Evolutionary conservation across 2,329 filamentous ascomycete genomes (phyloP).

Genomic region (Chaetomium sp.): DNA sequence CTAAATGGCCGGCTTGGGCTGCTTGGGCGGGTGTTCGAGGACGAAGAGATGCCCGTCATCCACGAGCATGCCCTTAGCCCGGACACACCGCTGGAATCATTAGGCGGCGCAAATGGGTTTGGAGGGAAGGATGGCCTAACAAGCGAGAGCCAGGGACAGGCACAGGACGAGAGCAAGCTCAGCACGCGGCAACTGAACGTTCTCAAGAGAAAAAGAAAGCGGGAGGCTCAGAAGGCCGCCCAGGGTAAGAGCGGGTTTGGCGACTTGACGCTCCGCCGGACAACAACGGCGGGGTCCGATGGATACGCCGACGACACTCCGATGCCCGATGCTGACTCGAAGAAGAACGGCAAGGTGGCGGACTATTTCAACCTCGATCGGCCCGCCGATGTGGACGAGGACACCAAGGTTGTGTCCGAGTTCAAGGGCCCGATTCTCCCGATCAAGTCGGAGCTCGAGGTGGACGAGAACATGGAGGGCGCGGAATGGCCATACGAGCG

Average conservation of each 20-base stretch:
- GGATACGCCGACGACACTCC: conserved; percentile 56
- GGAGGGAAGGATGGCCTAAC: conserved; percentile 28
- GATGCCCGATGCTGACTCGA: conserved; percentile 43
- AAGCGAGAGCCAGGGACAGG: conserved; percentile 33
- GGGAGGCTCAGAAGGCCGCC: conserved; percentile 76
- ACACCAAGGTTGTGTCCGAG: conserved; percentile 86
- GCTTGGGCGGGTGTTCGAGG: conserved; percentile 75
- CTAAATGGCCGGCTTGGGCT: conserved; percentile 76
- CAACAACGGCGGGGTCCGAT: conserved; percentile 55
- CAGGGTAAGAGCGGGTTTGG: conserved; percentile 84
- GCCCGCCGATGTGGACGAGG: conserved; percentile 71
- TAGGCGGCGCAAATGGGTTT: conserved; percentile 26
- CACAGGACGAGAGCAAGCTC: conserved; percentile 61
- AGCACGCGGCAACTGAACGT: conserved; percentile 94
- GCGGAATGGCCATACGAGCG: conserved; percentile 91
- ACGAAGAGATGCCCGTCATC: conserved; percentile 65
- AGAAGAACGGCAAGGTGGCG: conserved; percentile 57
- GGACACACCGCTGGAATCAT: conserved; percentile 39
- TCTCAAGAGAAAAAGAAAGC: conserved; percentile 87
- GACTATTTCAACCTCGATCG: conserved; percentile 93
- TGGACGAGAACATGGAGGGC: conserved; percentile 69
- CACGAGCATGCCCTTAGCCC: conserved; percentile 49
- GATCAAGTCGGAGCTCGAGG: conserved; percentile 80
- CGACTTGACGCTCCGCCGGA: conserved; percentile 67
- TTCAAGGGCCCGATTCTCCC: conserved; percentile 80